Percentiles rank a stretch among this genome's conserved stretches.
Evolutionary conservation across 805 yeast genomes (phyloP).

Genomic region (Phaffomyces opuntiae): DNA sequence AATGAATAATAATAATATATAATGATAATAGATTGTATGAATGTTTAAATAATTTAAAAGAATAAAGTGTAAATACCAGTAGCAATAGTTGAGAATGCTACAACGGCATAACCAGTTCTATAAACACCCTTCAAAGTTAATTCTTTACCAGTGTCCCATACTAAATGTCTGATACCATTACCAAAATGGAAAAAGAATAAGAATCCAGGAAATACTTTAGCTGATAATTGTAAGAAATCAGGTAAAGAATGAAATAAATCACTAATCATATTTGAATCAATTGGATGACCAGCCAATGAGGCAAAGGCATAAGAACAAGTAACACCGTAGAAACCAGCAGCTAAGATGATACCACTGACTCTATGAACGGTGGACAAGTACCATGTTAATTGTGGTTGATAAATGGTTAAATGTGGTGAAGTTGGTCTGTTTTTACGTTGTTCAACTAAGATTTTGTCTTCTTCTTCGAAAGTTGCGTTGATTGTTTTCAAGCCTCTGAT

Average conservation of each 20-base stretch:
- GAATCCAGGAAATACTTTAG: constrained; percentile 66
- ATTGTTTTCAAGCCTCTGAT: constrained; percentile 29
- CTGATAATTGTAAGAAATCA: constrained; percentile 46
- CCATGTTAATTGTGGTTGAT: constrained; percentile 88
- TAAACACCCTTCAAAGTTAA: constrained; percentile 81
- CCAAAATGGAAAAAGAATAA: constrained; percentile 83
- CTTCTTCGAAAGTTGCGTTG: constrained; percentile 52
- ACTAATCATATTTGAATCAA: constrained; percentile 28
- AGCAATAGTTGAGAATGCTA: constrained; percentile 51
- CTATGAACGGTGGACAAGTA: constrained; percentile 77
- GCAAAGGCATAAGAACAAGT: constrained; percentile 71
- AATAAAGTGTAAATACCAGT: constrained; percentile 41
- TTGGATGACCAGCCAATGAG: constrained; percentile 48
- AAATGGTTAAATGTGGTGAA: constrained; percentile 86
- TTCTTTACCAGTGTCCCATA: constrained; percentile 87
- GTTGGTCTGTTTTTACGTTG: constrained; percentile 87
- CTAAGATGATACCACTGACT: constrained; percentile 80
- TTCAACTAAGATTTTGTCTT: constrained; percentile 60
- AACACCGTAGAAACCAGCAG: constrained; percentile 69
- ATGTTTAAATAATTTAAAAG: background rate
- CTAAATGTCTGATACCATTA: constrained; percentile 87
- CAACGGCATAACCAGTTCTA: constrained; percentile 82
- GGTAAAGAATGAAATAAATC: constrained; percentile 50
- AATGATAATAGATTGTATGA: too few relatives aligned
- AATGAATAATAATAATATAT: too few relatives aligned